Base-by-base conservation (phyloP, 805 yeast species). In the Metschnikowia kofuensis region DNA sequence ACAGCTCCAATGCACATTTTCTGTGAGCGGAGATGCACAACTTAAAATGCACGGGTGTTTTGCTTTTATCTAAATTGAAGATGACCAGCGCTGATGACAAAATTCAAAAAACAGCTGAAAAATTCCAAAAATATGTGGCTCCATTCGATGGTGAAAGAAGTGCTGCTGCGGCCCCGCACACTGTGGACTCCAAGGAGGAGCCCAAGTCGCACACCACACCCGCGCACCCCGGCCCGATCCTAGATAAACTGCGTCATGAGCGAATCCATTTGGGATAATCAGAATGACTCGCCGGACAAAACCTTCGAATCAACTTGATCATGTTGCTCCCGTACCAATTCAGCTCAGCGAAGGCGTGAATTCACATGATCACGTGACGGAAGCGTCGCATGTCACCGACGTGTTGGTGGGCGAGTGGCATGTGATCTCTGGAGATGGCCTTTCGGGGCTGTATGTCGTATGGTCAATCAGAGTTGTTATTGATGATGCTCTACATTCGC, bases 381-480 rank as follows among this genome's bases (percentile, higher is more conserved):
- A 55, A 10, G 39, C 60, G 4, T 61, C 69, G 7, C 73, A 68
- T 55, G 68, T 72, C 40, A 70, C 75, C 13, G 72, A 72, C 50
- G 76, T 71, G 4, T 47, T 72, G 27, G 73, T 73, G 13, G 77
- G 76, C 1, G 75, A 70, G 45, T 54, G 69, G 48, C 76, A 70
- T 48, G 44, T 61, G 34, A 64, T 73, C 6, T 59, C 64, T 21
- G 78, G 77, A 10, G 74, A 70, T 29, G 61, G 62, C 6, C 38
- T 53, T 13, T 74, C 75, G 0, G 58, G 54, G 39, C 57, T 69
- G 44, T 73, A 71, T 54, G 62, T 66, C 15, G 74, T 66, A 26
- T 73, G 78, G 78, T 45, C 68, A 2, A 64, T 73, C 10, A 63
- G 66, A 40, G 63, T 73, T 6, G 66, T 69, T 4, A 55, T 73